Evolutionary conservation across 2,329 filamentous ascomycete genomes (phyloP), one percentile per base, ranked within the genome.

Genomic region (Furcasterigmium furcatum): DNA sequence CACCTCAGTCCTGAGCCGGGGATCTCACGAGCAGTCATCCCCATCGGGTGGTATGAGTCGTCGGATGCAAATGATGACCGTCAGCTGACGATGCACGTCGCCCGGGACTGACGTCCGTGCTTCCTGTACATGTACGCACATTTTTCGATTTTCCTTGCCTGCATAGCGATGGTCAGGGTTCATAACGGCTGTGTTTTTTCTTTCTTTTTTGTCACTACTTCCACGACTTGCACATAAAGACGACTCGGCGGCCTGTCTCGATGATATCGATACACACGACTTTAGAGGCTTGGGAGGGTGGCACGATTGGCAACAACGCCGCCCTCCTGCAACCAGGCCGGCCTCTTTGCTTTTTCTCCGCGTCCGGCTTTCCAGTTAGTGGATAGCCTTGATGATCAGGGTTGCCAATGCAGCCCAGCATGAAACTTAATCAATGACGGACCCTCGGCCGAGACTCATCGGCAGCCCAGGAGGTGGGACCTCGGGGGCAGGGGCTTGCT

Each of bases 41-140:
- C 71, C 78, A 5, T 70, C 76, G 5, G 72, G 71, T 39, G 68
- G 67, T 43, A 62, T 82, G 32, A 68, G 67, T 45, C 73, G 72
- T 53, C 73, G 79, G 46, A 73, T 84, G 70, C 79, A 82, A 58
- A 74, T 84, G 71, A 84, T 85, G 81, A 83, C 78, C 35, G 80
- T 84, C 49, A 76, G 68, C 56, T 82, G 64, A 71, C 42, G 30
- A 7, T 13, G 41, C 44, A 29, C 42, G 39, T 29, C n/a, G 46
- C 36, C n/a, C 12, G 16, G 34, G n/a, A 16, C n/a, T 18, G 6
- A 36, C n/a, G 16, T 14, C n/a, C 34, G 16, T 27, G 21, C 27
- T 41, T 41, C 43, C 30, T 54, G 52, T 54, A 54, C 42, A 52
- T 52, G 52, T 54, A 54, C 48, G 44, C 52, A 47, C 44, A 43